These are phyloP conservation scores for Wickerhamiella pararugosa DNA, from an alignment of 1,139 yeast species.

Conservation along the genomic window DNA sequence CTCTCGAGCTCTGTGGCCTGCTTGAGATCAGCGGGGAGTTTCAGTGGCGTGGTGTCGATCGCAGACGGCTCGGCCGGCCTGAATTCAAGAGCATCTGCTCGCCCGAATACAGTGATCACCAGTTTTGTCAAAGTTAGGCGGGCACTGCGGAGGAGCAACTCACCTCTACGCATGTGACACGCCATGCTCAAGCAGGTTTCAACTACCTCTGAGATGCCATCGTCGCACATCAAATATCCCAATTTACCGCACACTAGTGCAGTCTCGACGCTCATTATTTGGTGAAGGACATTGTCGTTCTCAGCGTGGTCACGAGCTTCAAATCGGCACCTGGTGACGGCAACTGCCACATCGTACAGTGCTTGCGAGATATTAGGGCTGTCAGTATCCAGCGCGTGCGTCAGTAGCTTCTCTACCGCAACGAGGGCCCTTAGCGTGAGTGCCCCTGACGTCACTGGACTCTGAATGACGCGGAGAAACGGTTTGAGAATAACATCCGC, in stretches of 20 bases:
- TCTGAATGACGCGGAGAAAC: constrained; percentile 69
- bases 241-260: constrained; percentile 48
- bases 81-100: neutral
- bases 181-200: constrained; percentile 89
- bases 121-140: constrained; percentile 66
- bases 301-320: constrained; percentile 90
- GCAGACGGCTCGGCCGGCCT: constrained; percentile 1
- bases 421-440: constrained; percentile 72
- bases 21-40: neutral
- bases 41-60: neutral
- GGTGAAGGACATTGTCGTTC: constrained; percentile 81
- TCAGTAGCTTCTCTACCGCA: constrained; percentile 56
- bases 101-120: constrained; percentile 40
- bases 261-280: constrained; percentile 66
- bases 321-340: constrained; percentile 86
- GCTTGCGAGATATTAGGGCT: constrained; percentile 35
- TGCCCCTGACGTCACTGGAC: constrained; percentile 72
- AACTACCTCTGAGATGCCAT: constrained; percentile 72
- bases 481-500: constrained; percentile 70
- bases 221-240: constrained; percentile 56
- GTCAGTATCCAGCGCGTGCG: constrained; percentile 36
- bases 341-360: constrained; percentile 48
- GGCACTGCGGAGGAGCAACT: constrained; percentile 76
- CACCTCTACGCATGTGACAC: constrained; percentile 83
- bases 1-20: constrained; percentile 2